Percentiles rank a stretch among this genome's conserved stretches.
These are phyloP conservation scores for Monilinia vaccinii-corymbosi DNA, from an alignment of 2,329 filamentous ascomycete genomes.

Conservation along the genomic window DNA sequence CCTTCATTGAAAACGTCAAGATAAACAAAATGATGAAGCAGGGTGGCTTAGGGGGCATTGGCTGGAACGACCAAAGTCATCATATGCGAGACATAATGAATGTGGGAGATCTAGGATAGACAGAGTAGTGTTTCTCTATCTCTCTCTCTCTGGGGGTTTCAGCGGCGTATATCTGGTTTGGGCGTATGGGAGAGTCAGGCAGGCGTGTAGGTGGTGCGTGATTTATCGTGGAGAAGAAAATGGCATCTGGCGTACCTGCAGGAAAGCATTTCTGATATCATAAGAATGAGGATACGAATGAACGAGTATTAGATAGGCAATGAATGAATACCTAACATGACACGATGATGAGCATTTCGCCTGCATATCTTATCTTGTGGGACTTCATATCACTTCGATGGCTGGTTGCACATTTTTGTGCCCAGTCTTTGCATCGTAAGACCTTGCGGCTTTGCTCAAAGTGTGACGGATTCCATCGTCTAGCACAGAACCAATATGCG, in stretches of 20 bases:
- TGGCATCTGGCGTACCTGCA: conserved; percentile 1
- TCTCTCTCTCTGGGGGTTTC: not conserved
- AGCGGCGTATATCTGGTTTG: not conserved
- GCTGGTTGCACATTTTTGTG: not conserved
- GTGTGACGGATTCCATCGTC: not conserved
- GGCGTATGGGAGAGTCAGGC: conserved; percentile 2
- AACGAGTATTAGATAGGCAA: conserved; percentile 5
- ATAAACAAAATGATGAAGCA: not conserved
- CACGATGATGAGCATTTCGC: not conserved
- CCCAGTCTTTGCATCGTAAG: not conserved
- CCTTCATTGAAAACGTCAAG: conserved; percentile 37
- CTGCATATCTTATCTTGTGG: not conserved
- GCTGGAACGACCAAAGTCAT: not conserved
- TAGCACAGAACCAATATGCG: not conserved
- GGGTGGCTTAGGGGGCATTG: not conserved
- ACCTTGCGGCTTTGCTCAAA: not conserved
- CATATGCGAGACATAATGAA: conserved; percentile 10
- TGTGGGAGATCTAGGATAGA: conserved; percentile 12
- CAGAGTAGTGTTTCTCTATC: too few relatives aligned
- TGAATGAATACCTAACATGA: not conserved
- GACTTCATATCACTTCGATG: not conserved
- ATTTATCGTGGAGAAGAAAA: not conserved
- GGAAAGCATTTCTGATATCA: not conserved
- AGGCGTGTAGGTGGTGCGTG: conserved; percentile 1
- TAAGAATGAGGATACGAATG: conserved; percentile 7